phyloP scores from a whole-genome alignment of 1,284 basidiomycete genomes.

The Hypsizygus ulmarius region DNA sequence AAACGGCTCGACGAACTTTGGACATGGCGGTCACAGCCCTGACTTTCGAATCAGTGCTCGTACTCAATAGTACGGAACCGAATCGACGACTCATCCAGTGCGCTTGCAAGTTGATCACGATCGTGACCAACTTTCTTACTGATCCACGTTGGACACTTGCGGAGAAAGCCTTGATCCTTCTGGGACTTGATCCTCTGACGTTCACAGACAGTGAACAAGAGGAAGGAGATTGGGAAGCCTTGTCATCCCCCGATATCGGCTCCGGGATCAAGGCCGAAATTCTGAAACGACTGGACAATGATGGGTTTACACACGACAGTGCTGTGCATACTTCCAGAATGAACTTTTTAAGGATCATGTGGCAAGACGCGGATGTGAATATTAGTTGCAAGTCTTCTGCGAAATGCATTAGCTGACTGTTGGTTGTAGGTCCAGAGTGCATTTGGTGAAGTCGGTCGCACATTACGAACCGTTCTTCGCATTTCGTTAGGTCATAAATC shows the following conservation, averaged over 20 bases:
- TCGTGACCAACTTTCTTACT: constrained; percentile 42
- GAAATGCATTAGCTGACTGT: not conserved
- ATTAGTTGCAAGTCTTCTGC: not conserved
- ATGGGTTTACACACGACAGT: constrained; percentile 9
- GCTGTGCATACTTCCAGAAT: constrained; percentile 23
- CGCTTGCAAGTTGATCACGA: constrained; percentile 54
- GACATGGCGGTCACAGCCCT: constrained; percentile 68
- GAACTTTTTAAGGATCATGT: constrained; percentile 51
- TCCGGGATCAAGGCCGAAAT: constrained; percentile 66
- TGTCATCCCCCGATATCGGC: constrained; percentile 58
- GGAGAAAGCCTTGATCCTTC: constrained; percentile 62
- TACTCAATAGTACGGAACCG: constrained; percentile 57
- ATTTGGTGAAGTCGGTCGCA: constrained; percentile 38
- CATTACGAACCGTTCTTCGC: constrained; percentile 37
- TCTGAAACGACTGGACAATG: constrained; percentile 37
- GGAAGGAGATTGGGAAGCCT: constrained; percentile 46
- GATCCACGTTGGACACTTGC: constrained; percentile 52
- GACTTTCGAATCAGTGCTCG: constrained; percentile 65
- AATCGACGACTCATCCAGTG: constrained; percentile 60
- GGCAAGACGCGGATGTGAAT: constrained; percentile 64
- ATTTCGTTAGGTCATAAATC: constrained; percentile 20
- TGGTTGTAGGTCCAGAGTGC: constrained; percentile 52
- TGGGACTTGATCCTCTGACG: constrained; percentile 64
- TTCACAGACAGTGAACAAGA: constrained; percentile 25
- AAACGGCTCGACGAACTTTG: constrained; percentile 61